Evolutionary conservation across 164 flowering plant species (phyloP), one percentile per base, ranked within the genome.

Genomic region (Platanus orientalis): DNA sequence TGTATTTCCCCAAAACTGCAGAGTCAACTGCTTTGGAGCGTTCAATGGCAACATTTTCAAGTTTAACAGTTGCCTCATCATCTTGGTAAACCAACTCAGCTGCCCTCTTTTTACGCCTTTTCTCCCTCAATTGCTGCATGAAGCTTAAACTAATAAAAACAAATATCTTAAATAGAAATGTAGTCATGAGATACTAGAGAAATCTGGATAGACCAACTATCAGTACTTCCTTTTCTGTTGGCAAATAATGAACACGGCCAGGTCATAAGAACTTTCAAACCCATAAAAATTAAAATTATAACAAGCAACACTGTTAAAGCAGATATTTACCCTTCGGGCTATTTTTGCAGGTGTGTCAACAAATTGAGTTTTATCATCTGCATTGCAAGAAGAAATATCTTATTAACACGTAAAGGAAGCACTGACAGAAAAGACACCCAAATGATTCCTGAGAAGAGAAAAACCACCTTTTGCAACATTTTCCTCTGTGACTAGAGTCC

Each of bases 11-110:
- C 70, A 95, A 60, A 60, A 95, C 86, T 25, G 99, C 85, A 60
- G 96, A 78, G 73, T 95, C 99, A 67, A 95, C 98, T 16, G 90
- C 86, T 75, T 82, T 92, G 26, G 99, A 90, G 57, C 85, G 92
- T 70, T 95, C 94, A 54, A 95, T 88, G 56, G 99, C 98, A 23
- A 94, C 93, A 83, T 88, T 90, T 77, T 95, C 99, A 68, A 90
- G 88, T 75, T 86, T 95, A 56, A 88, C 60, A 48, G 63, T 77
- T 48, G 85, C 81, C 56, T 85, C 96, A 71, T 85, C 88, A 79
- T 87, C 91, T 66, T 81, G 85, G 54, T 76, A 79, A 21, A 83
- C 65, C 79, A 92, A 76, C 54, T 85, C 89, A 53, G 79, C 73
- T 30, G 88, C 96, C 63, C 92, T 90, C 67, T 83, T 88, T 64